phyloP scores from a whole-genome alignment of 1,139 yeast species.

The Suhomyces choctaworum region DNA sequence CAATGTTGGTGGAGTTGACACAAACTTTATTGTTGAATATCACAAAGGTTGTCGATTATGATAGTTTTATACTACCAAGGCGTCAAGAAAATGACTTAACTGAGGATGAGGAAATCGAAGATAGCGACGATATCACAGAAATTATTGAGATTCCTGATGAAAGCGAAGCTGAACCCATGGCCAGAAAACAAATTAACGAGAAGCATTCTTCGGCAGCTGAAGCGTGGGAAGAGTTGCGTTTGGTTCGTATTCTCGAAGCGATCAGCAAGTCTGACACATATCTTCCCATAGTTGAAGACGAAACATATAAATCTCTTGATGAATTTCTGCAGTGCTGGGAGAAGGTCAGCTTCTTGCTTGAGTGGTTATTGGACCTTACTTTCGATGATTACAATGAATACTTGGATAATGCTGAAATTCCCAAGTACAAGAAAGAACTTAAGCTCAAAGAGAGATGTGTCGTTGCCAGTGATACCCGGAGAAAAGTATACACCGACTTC shows the following conservation, averaged over 20 bases:
- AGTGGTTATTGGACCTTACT: constrained; percentile 21
- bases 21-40: constrained; percentile 16
- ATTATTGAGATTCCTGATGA: constrained; percentile 3
- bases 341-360: constrained; percentile 24
- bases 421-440: not conserved
- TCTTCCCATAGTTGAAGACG: constrained; percentile 23
- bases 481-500: not conserved
- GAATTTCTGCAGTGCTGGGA: constrained; percentile 27
- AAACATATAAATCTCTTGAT: constrained; percentile 18
- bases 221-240: constrained; percentile 13
- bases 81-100: not conserved
- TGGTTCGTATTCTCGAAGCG: constrained; percentile 8
- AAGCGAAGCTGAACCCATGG: constrained; percentile 1
- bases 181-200: not conserved
- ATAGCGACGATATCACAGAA: constrained; percentile 7
- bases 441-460: not conserved
- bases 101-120: constrained; percentile 1
- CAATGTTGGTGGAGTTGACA: constrained; percentile 16
- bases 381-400: constrained; percentile 10
- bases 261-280: constrained; percentile 19
- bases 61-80: constrained; percentile 2
- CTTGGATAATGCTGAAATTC: not conserved
- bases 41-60: constrained; percentile 15
- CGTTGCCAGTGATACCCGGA: not conserved
- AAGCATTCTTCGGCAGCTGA: not conserved